phyloP scores from a whole-genome alignment of 257 asterid genomes.

The Nicotiana tabacum region DNA sequence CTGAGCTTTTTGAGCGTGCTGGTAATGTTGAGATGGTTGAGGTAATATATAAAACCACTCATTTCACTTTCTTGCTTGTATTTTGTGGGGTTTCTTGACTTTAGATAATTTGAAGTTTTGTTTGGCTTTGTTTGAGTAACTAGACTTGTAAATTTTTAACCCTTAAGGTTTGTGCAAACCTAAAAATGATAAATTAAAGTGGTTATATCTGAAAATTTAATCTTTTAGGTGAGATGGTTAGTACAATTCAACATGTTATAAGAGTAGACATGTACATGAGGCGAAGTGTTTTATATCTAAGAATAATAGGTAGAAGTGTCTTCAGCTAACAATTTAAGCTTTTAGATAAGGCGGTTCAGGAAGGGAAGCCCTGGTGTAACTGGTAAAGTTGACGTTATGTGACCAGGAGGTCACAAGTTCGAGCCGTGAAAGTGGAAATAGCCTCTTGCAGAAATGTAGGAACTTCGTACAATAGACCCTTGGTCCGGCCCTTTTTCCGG shows the following conservation, averaged over 20 bases:
- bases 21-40: slow-evolving; percentile 92
- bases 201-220: neutral
- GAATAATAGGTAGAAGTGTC: neutral
- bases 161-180: neutral
- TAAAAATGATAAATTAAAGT: neutral
- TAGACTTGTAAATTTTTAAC: neutral
- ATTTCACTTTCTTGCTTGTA: neutral
- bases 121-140: neutral
- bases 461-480: too few species aligned
- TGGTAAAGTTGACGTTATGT: neutral
- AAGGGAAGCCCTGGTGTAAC: too few species aligned
- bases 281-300: neutral
- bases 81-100: neutral
- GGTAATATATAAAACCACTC: slow-evolving; percentile 32
- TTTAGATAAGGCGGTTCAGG: too few species aligned
- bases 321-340: too few species aligned
- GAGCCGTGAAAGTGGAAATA: too few species aligned
- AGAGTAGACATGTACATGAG: neutral
- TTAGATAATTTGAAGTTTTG: neutral
- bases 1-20: slow-evolving; percentile 69
- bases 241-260: neutral
- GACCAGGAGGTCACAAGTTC: too few species aligned
- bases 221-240: neutral
- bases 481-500: too few species aligned
- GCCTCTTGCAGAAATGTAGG: too few species aligned